These are phyloP conservation scores for Ceratocystis papillata DNA, from an alignment of 2,329 filamentous ascomycete species.

Conservation along the genomic window DNA sequence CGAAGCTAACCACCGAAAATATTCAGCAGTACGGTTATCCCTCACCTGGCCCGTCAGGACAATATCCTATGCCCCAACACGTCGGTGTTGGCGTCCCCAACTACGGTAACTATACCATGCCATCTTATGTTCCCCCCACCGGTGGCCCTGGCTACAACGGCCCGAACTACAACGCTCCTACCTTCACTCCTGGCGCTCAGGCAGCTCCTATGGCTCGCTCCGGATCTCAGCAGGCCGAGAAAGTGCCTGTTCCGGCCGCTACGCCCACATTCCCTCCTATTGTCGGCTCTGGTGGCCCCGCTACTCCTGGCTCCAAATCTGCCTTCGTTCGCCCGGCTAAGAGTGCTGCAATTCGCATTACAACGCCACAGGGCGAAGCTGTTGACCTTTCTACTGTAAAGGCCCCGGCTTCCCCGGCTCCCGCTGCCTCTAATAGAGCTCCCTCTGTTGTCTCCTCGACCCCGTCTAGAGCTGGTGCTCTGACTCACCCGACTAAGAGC, in stretches of 20 bases:
- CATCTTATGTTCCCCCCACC: conserved; percentile 39
- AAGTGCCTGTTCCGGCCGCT: conserved; percentile 58
- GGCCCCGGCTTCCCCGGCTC: conserved; percentile 46
- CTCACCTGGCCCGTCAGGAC: conserved; percentile 13
- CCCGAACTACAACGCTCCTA: conserved; percentile 21
- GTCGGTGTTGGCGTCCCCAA: conserved; percentile 35
- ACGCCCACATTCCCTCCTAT: conserved; percentile 49
- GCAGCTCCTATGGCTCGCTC: conserved; percentile 69
- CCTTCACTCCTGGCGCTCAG: conserved; percentile 28
- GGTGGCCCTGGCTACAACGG: conserved; percentile 33
- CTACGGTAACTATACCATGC: conserved; percentile 35
- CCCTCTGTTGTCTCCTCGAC: conserved; percentile 63
- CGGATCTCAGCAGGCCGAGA: conserved; percentile 44
- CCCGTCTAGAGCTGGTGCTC: conserved; percentile 60
- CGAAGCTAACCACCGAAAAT: conserved; percentile 3
- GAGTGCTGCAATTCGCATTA: conserved; percentile 66
- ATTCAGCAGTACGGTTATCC: conserved; percentile 18
- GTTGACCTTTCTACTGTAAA: conserved; percentile 57
- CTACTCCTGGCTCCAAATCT: conserved; percentile 17
- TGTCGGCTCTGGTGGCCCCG: conserved; percentile 47
- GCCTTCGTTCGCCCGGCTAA: conserved; percentile 21
- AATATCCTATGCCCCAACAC: conserved; percentile 16
- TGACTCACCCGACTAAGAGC: conserved; percentile 60
- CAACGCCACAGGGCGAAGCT: conserved; percentile 67
- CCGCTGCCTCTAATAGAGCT: conserved; percentile 49